Base-by-base conservation (phyloP, 257 asterid genomes). In the Salvia splendens region DNA sequence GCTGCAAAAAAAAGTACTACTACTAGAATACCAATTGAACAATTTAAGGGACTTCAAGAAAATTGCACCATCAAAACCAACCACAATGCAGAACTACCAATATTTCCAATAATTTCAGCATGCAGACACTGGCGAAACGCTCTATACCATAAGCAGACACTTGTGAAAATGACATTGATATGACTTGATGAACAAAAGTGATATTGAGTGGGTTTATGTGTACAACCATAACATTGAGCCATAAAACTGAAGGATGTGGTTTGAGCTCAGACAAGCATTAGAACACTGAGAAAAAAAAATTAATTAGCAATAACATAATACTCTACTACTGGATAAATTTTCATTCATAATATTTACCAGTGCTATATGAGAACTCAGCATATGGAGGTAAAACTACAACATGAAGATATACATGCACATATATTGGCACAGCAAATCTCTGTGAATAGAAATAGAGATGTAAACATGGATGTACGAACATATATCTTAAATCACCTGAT, bases 401-500 rank as follows among this genome's bases (percentile, higher is more conserved):
- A 49, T 57, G 47, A 47, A 55, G 30, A 64, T 28, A 61, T 11
- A 12, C 48, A 46, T 45, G 40, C 32, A 2, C 8, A 24, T 8
- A 67, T 35, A 42, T 12, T 20, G 53, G 43, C 33, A 56, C 9
- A 16, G 62, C 41, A 58, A 57, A 57, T 43, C 52, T 32, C 64
- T 43, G 50, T 2, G 46, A 40, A 42, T 42, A 52, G 12, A 41
- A 67, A 62, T 3, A 45, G n/a, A 67, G 10, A 52, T 30, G 38
- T 17, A 65, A 40, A 52, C 40, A 10, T 42, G 28, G 49, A 71
- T 5, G 28, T 17, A 49, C 15, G 35, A 46, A 12, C 14, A 41
- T 12, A 68, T 14, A 61, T 49, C 64, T 70, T 53, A 51, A 63
- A 32, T 65, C 69, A 92, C 98, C 96, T 84, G 91, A 87, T 63